Evolutionary conservation across 768 basidiomycete genomes (phyloP).

Genomic region (Auricularia sp.): DNA sequence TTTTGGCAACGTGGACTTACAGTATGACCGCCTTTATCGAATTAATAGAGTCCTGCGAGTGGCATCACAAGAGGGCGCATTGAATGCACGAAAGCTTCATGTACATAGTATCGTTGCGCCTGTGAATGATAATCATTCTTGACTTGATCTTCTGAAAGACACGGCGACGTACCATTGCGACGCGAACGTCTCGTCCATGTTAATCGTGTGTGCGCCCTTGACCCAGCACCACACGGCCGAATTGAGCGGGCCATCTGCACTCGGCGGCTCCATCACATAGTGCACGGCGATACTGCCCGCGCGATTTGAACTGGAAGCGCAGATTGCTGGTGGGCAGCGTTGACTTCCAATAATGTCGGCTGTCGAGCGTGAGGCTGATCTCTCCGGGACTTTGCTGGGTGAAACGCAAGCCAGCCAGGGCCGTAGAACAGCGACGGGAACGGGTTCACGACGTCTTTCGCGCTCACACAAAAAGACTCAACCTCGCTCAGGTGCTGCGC

Average conservation of each 20-base stretch:
- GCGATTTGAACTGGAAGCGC: constrained; percentile 69
- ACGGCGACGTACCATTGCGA: too few species aligned
- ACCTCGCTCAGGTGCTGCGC: constrained; percentile 64
- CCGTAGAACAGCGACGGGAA: constrained; percentile 90
- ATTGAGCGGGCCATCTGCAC: constrained; percentile 43
- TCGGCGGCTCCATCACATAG: constrained; percentile 65
- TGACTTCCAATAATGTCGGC: constrained; percentile 85
- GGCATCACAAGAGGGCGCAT: too few species aligned
- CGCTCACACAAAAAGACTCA: constrained; percentile 83
- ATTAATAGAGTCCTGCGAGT: too few species aligned
- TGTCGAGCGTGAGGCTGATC: constrained; percentile 26
- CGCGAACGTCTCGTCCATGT: too few species aligned
- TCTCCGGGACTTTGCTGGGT: constrained; percentile 43
- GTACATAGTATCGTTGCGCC: too few species aligned
- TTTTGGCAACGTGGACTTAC: too few species aligned
- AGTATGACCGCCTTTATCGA: too few species aligned
- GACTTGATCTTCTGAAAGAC: too few species aligned
- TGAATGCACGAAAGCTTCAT: too few species aligned
- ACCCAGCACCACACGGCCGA: constrained; percentile 89
- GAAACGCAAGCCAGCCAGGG: constrained; percentile 77
- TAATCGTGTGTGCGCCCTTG: constrained; percentile 60
- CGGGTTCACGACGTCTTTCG: constrained; percentile 96
- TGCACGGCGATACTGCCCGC: constrained; percentile 92
- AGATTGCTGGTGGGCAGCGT: constrained; percentile 73
- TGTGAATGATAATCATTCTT: too few species aligned